Conservation (phyloP, 129 eudicot species). For the carrot (Daucus carota) region DH1_v3.0 NC_030383.2:48636001-48636500, state of each 20-base stretch:
- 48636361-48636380: background rate
- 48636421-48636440: background rate
- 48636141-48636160: slow-evolving; percentile 50
- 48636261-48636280: background rate
- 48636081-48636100: slow-evolving; percentile 53
- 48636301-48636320: slow-evolving; percentile 2
- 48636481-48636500: slow-evolving; percentile 59
- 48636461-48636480: slow-evolving; percentile 33
- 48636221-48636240: slow-evolving; percentile 26
- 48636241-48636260: background rate
- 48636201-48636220: slow-evolving; percentile 59
- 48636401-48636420: slow-evolving; percentile 2
- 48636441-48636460: slow-evolving; percentile 36
- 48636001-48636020: background rate
- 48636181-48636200: slow-evolving; percentile 38
- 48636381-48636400: background rate
- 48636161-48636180: slow-evolving; percentile 37
- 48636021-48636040: background rate
- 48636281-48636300: background rate
- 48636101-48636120: slow-evolving; percentile 65
- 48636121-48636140: slow-evolving; percentile 43
- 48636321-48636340: background rate
- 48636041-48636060: slow-evolving; percentile 18
- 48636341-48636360: background rate
- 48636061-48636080: slow-evolving; percentile 55